These are phyloP conservation scores for Taphrina confusa DNA, from an alignment of 1,139 yeast species.

Conservation along the genomic window DNA sequence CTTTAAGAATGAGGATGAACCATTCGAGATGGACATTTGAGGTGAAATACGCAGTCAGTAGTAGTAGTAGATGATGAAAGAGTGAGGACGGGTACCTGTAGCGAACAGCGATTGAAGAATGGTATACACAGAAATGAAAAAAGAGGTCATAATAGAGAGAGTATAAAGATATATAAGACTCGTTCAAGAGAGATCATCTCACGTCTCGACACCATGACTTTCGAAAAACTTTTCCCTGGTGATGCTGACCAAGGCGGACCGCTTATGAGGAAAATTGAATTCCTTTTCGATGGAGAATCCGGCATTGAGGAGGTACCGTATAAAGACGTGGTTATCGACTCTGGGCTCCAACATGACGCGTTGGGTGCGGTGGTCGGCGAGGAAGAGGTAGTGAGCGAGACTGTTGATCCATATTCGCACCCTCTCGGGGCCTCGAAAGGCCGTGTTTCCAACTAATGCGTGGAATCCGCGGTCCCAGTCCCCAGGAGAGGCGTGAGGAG, in stretches of 20 bases:
- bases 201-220: slow-evolving; percentile 22
- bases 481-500: slow-evolving; percentile 37
- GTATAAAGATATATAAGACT: background rate
- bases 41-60: too few species aligned
- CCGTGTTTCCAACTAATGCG: slow-evolving; percentile 41
- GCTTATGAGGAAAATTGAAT: slow-evolving; percentile 43
- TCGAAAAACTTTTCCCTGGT: slow-evolving; percentile 40
- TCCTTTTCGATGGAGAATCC: slow-evolving; percentile 40
- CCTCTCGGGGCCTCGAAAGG: slow-evolving; percentile 42
- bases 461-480: slow-evolving; percentile 42
- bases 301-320: slow-evolving; percentile 37
- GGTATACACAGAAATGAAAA: background rate
- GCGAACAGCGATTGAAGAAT: background rate
- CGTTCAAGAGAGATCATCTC: background rate
- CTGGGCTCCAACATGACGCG: slow-evolving; percentile 42
- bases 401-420: slow-evolving; percentile 42
- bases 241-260: slow-evolving; percentile 42
- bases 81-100: background rate
- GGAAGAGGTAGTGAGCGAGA: slow-evolving; percentile 41
- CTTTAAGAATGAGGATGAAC: slow-evolving; percentile 25
- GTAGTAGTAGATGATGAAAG: background rate
- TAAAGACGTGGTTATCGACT: slow-evolving; percentile 41
- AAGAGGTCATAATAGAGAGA: background rate
- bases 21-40: slow-evolving; percentile 33
- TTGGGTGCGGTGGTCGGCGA: slow-evolving; percentile 40